Conservation (phyloP, 1,284 basidiomycete genomes). For the Boletus semigastroideus region DNA sequence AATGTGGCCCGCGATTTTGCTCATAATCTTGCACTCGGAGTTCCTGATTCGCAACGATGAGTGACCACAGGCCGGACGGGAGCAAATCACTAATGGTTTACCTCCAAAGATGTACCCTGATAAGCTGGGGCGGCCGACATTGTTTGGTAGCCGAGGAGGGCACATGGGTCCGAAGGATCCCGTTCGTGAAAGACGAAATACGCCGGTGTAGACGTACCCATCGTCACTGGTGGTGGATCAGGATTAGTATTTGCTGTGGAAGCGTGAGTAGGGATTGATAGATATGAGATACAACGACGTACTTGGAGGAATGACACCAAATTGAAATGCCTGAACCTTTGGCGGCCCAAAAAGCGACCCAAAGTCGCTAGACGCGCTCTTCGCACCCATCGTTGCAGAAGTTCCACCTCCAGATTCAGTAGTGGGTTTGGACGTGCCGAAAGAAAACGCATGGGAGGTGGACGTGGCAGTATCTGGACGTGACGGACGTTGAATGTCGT, state of each 20-base stretch:
- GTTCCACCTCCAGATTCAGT: slow-evolving; percentile 58
- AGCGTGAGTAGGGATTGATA: slow-evolving; percentile 15
- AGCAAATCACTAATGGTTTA: slow-evolving; percentile 30
- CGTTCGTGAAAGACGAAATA: slow-evolving; percentile 60
- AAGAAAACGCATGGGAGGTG: slow-evolving; percentile 44
- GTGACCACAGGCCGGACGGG: neutral
- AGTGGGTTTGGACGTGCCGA: slow-evolving; percentile 63
- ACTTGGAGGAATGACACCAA: slow-evolving; percentile 44
- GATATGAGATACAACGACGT: slow-evolving; percentile 13
- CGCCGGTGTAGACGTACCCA: slow-evolving; percentile 60
- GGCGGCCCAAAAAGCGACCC: slow-evolving; percentile 46
- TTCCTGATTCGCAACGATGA: slow-evolving; percentile 48
- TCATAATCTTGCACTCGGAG: slow-evolving; percentile 72
- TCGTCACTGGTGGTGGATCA: slow-evolving; percentile 51
- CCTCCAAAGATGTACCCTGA: slow-evolving; percentile 70
- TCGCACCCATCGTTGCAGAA: slow-evolving; percentile 34
- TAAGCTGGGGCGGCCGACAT: slow-evolving; percentile 75
- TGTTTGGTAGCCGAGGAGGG: slow-evolving; percentile 64
- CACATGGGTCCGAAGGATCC: slow-evolving; percentile 43
- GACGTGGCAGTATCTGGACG: slow-evolving; percentile 27
- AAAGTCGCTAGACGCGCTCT: slow-evolving; percentile 42
- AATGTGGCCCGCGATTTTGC: slow-evolving; percentile 71
- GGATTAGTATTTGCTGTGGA: slow-evolving; percentile 32
- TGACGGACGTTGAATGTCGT: too few relatives aligned
- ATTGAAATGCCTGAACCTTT: slow-evolving; percentile 52